Percentiles rank a stretch among this genome's conserved stretches.
Conservation (phyloP, 208 protist species). For the Leishmania arabica region DNA sequence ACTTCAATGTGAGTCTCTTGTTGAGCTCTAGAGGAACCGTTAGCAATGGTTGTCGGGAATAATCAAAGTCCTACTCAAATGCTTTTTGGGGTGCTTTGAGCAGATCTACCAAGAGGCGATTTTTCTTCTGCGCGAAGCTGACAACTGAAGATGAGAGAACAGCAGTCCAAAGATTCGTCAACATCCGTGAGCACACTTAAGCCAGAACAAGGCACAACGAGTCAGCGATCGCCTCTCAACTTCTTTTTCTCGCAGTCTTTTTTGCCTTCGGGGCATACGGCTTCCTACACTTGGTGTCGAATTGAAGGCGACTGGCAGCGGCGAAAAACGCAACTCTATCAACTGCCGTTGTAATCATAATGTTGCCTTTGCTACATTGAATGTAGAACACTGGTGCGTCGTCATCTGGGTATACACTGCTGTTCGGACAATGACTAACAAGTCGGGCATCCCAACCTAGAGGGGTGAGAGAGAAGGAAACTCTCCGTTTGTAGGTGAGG, state of each 20-base stretch:
- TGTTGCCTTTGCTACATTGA: conserved; percentile 7
- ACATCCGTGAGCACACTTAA: too few relatives aligned
- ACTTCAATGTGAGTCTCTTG: background rate
- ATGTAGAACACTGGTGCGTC: conserved; percentile 28
- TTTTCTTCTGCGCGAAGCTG: too few relatives aligned
- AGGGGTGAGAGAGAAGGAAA: background rate
- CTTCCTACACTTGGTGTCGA: background rate
- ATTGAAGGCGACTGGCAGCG: conserved; percentile 21
- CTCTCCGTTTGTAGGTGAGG: conserved; percentile 8
- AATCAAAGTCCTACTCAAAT: background rate
- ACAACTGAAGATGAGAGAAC: background rate
- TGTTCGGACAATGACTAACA: conserved; percentile 7
- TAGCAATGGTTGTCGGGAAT: too few relatives aligned
- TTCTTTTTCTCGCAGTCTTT: background rate
- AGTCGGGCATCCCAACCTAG: conserved; percentile 15
- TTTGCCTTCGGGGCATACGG: background rate
- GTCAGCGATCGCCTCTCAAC: background rate
- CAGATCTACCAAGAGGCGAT: background rate
- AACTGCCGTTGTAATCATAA: conserved; percentile 21
- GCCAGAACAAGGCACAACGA: background rate
- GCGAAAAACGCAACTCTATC: conserved; percentile 29
- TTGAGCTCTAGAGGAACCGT: background rate
- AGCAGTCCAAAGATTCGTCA: background rate
- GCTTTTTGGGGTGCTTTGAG: background rate
- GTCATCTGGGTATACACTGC: conserved; percentile 7